Evolutionary conservation across 352 stramenopile species (phyloP), one percentile per base, ranked within the genome.

Genomic region (Globisporangium megalacanthum): DNA sequence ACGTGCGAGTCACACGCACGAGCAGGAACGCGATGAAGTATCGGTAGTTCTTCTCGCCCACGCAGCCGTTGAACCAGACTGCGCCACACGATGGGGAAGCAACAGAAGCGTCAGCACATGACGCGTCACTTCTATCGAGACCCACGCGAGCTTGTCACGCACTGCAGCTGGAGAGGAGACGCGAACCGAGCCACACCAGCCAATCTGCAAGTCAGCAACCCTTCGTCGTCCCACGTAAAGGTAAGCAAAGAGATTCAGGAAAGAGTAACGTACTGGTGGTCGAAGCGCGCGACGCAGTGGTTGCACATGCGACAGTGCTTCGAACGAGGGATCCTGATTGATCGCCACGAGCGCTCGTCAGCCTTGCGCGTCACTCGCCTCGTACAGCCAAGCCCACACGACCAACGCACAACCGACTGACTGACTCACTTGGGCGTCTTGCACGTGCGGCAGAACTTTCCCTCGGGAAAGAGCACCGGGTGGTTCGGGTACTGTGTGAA

Each of bases 291-390:
- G 45, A 96, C 79, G 54, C 89, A 97, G 33, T 86, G 76, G 49
- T 95, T 85, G 69, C 89, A 97, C 55, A 96, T 65, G 44, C 83
- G 64, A 52, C 89, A 97, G 72, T 97, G 89, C 66, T 97, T 97
- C 33, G 85, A 96, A 15, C 89, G 69, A 7, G 89, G 85, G 11
- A 94, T 54, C 55, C 81, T 92, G 46, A 25, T 54, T 14, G 50
- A 36, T 4, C 25, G 25, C 25, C 13, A 52, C 13, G 13, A 15
- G 35, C 35, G 35, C 35, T 39, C 25, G 13, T 41, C 31, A 53
- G 22, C 45, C 19, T 20, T 13, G 46, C 7, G 20, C 22, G 46
- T n/a, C 14, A 35, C 13, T 37, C 46, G 10, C 13, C 46, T 25
- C 13, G n/a, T n/a, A 6, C 7, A 8, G 17, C 46, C 8, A 54